Evolutionary conservation across 805 yeast species (phyloP).

Genomic region (Saccharomyces mikatae): DNA sequence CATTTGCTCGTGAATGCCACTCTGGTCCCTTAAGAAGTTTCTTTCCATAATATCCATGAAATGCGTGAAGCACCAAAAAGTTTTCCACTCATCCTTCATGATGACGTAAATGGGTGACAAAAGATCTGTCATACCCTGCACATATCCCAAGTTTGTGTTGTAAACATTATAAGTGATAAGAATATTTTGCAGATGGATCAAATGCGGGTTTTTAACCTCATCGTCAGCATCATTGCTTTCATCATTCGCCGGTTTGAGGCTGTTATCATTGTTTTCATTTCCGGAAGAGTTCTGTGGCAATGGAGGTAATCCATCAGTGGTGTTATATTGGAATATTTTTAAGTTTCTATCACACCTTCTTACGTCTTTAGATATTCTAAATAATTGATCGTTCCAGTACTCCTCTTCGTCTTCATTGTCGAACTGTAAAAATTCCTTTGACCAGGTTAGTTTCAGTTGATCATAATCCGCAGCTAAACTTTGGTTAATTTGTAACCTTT

Average conservation of each 20-base stretch:
- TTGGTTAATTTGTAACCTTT: conserved; percentile 50
- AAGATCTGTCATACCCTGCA: conserved; percentile 96
- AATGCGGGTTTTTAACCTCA: conserved; percentile 63
- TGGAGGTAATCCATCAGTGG: conserved; percentile 34
- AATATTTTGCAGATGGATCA: conserved; percentile 64
- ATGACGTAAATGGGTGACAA: conserved; percentile 73
- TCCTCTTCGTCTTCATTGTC: conserved; percentile 39
- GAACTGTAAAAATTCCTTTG: conserved; percentile 30
- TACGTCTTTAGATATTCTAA: conserved; percentile 87
- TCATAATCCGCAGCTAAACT: conserved; percentile 54
- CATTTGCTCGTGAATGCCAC: conserved; percentile 90
- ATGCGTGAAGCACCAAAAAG: conserved; percentile 83
- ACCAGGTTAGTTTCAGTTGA: conserved; percentile 63
- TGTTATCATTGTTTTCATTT: conserved; percentile 16
- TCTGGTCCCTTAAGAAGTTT: conserved; percentile 82
- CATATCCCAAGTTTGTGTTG: conserved; percentile 81
- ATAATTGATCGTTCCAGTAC: conserved; percentile 84
- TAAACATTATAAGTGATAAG: conserved; percentile 79
- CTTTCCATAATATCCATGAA: conserved; percentile 95
- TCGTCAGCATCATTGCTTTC: conserved; percentile 14
- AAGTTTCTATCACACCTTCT: conserved; percentile 82
- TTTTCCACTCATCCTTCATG: conserved; percentile 59
- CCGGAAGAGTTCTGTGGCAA: background rate
- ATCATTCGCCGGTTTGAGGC: conserved; percentile 25
- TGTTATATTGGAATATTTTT: conserved; percentile 44